These are phyloP conservation scores for Pseudognaphalium luteoalbum DNA, from an alignment of 129 eudicot species.

Conservation along the genomic window DNA sequence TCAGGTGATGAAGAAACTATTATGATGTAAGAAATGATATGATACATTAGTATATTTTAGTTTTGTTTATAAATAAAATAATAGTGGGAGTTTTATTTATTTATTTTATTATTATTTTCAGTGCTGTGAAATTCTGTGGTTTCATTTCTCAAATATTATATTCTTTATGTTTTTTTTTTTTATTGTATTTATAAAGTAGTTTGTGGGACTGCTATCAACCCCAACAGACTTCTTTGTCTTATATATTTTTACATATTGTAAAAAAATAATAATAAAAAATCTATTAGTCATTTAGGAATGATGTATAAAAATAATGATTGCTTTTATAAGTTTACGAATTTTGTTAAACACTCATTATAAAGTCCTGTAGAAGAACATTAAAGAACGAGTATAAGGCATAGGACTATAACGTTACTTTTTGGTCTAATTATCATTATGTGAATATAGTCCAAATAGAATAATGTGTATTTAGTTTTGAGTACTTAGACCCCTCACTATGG, in stretches of 20 bases:
- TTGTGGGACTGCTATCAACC: background rate
- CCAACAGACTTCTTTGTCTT: background rate
- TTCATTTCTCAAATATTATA: slow-evolving; percentile 29
- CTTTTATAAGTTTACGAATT: background rate
- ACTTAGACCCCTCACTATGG: too few relatives aligned
- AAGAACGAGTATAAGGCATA: background rate
- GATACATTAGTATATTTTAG: slow-evolving; percentile 15
- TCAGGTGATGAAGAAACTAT: slow-evolving; percentile 37
- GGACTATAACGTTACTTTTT: background rate
- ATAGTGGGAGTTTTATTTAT: slow-evolving; percentile 34
- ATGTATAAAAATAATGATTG: background rate
- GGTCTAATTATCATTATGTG: background rate
- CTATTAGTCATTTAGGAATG: background rate
- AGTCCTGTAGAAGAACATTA: too few relatives aligned
- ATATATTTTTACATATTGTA: background rate
- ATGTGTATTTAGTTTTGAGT: too few relatives aligned
- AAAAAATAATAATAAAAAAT: background rate
- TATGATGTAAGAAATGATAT: slow-evolving; percentile 23
- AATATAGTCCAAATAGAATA: too few relatives aligned
- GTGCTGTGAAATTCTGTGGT: slow-evolving; percentile 22
- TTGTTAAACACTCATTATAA: too few relatives aligned
- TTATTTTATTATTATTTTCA: slow-evolving; percentile 3
- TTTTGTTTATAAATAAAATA: slow-evolving; percentile 29
- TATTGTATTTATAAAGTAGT: background rate
- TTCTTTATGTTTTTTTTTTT: slow-evolving; percentile 11